phyloP scores from a whole-genome alignment of 306 rosid species.

The Macrotyloma uniflorum region DNA sequence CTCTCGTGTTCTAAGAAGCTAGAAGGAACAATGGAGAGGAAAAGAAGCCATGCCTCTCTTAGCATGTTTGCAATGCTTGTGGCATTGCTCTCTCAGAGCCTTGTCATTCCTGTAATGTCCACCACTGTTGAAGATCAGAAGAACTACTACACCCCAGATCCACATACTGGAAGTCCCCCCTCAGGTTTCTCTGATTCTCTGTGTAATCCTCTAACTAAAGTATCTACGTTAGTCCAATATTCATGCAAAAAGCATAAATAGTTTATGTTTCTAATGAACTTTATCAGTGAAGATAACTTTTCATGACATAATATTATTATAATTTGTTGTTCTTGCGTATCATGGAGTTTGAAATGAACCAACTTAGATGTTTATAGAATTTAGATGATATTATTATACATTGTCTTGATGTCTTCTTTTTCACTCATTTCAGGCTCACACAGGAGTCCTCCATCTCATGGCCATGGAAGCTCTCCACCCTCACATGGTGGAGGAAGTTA shows the following conservation, averaged over 20 bases:
- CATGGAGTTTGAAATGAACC: neutral
- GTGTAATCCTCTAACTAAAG: conserved; percentile 32
- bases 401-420: neutral
- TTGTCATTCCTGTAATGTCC: conserved; percentile 58
- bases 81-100: conserved; percentile 63
- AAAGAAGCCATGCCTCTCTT: conserved; percentile 49
- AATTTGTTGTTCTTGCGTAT: neutral
- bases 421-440: conserved; percentile 46
- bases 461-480: conserved; percentile 54
- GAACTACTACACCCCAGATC: conserved; percentile 67
- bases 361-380: neutral
- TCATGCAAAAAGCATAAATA: neutral
- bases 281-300: neutral
- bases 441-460: conserved; percentile 54
- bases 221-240: neutral
- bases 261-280: neutral
- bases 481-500: conserved; percentile 59
- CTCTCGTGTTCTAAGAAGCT: conserved; percentile 12
- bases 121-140: conserved; percentile 67
- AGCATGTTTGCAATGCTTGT: conserved; percentile 50
- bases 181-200: conserved; percentile 53
- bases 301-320: neutral
- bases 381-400: neutral
- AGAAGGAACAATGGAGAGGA: conserved; percentile 47
- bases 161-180: conserved; percentile 61